A percentile compares a stretch with the other conserved stretches of the same genome.
Evolutionary conservation across 345 rosid species (phyloP).

Genomic region (Euclidium syriacum): DNA sequence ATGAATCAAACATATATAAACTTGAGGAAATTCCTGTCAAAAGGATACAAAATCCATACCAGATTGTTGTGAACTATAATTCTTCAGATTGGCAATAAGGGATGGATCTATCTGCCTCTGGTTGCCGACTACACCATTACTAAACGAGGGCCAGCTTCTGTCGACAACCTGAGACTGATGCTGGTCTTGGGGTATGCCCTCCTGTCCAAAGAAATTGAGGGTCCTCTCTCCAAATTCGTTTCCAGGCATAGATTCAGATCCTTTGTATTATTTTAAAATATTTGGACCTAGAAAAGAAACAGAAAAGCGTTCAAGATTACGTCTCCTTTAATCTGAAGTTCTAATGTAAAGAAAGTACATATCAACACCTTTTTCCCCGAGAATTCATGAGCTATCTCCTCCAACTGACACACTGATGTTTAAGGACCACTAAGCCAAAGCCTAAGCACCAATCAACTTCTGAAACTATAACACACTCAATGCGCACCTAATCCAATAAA

Average conservation of each 20-base stretch:
- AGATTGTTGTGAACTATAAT: constrained; percentile 46
- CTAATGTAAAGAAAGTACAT: constrained; percentile 10
- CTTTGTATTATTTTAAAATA: constrained; percentile 30
- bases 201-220: constrained; percentile 82
- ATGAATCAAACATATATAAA: background rate
- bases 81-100: constrained; percentile 49
- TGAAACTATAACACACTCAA: constrained; percentile 2
- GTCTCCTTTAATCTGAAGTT: background rate
- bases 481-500: background rate
- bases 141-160: constrained; percentile 53
- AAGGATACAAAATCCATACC: constrained; percentile 58
- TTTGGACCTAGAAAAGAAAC: constrained; percentile 23
- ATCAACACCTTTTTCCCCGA: constrained; percentile 21
- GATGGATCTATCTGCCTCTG: constrained; percentile 59
- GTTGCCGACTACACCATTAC: constrained; percentile 54
- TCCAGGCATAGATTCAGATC: constrained; percentile 87
- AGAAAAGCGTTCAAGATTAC: constrained; percentile 12
- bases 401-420: constrained; percentile 14
- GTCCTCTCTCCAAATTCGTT: constrained; percentile 90
- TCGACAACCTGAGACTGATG: constrained; percentile 57
- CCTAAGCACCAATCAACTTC: background rate
- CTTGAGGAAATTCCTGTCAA: background rate
- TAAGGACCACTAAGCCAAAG: constrained; percentile 3
- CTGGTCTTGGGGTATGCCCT: constrained; percentile 61
- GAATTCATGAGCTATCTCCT: constrained; percentile 31